phyloP scores from a whole-genome alignment of 345 rosid genomes.

The Populus davidiana region DNA sequence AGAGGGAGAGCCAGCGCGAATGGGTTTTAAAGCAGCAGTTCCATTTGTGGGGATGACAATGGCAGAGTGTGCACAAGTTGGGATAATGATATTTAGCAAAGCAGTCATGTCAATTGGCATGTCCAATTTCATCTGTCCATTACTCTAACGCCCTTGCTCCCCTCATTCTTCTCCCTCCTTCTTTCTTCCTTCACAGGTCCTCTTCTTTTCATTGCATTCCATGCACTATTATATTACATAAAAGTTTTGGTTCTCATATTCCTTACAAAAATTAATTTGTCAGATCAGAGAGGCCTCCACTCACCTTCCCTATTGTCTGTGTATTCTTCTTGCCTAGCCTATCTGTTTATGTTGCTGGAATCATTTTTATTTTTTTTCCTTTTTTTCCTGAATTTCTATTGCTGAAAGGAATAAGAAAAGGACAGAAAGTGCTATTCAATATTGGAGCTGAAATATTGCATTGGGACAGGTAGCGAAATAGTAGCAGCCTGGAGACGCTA shows the following conservation, averaged over 20 bases:
- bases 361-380: too few species aligned
- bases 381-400: too few species aligned
- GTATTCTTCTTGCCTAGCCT: conserved; percentile 54
- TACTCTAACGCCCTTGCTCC: conserved; percentile 63
- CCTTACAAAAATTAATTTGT: not conserved
- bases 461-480: not conserved
- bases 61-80: conserved; percentile 64
- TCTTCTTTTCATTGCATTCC: not conserved
- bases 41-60: conserved; percentile 49
- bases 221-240: not conserved
- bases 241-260: not conserved
- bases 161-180: conserved; percentile 48
- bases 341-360: conserved; percentile 34
- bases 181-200: conserved; percentile 50
- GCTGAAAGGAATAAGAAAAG: not conserved
- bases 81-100: conserved; percentile 47
- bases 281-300: conserved; percentile 53
- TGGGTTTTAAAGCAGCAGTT: conserved; percentile 25
- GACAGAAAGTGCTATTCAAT: not conserved
- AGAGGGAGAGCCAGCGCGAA: conserved; percentile 1
- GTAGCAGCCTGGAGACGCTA: not conserved
- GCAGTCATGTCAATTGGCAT: conserved; percentile 57
- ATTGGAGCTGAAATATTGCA: not conserved
- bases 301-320: conserved; percentile 35
- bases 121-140: conserved; percentile 44